Evolutionary conservation across 495 filamentous ascomycete species (phyloP).

Genomic region (Annulohypoxylon bovei): DNA sequence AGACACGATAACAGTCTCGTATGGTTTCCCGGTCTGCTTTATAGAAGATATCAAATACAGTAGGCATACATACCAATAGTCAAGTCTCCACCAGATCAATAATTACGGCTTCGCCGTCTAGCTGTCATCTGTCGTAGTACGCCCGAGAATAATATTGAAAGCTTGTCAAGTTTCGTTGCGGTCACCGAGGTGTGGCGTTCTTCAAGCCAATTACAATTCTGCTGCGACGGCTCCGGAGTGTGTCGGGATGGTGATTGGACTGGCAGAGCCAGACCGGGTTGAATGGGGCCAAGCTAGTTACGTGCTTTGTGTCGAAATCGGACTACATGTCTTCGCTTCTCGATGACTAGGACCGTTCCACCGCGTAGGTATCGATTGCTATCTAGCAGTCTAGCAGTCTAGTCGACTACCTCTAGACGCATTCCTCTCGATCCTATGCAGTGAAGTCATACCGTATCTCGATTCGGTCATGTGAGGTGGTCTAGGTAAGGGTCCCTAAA

Average conservation of each 20-base stretch:
- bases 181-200: constrained; percentile 40
- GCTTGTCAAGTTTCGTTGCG: constrained; percentile 17
- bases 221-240: constrained; percentile 26
- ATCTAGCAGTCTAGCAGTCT: background rate
- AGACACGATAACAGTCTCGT: constrained; percentile 15
- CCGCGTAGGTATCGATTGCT: constrained; percentile 19
- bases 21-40: constrained; percentile 3
- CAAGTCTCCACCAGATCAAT: constrained; percentile 14
- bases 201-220: constrained; percentile 24
- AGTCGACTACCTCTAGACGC: background rate
- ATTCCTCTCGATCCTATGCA: constrained; percentile 9
- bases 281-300: constrained; percentile 13
- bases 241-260: constrained; percentile 28
- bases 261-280: constrained; percentile 17
- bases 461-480: constrained; percentile 30
- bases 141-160: constrained; percentile 11
- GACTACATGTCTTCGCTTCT: constrained; percentile 4
- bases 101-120: constrained; percentile 19
- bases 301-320: constrained; percentile 15
- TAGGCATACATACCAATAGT: constrained; percentile 16
- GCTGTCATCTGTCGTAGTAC: constrained; percentile 24
- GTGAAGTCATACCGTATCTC: constrained; percentile 15
- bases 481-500: constrained; percentile 28
- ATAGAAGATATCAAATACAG: constrained; percentile 6
- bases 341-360: constrained; percentile 15